These are phyloP conservation scores for Russula abietina DNA, from an alignment of 768 basidiomycete genomes.

Conservation along the genomic window DNA sequence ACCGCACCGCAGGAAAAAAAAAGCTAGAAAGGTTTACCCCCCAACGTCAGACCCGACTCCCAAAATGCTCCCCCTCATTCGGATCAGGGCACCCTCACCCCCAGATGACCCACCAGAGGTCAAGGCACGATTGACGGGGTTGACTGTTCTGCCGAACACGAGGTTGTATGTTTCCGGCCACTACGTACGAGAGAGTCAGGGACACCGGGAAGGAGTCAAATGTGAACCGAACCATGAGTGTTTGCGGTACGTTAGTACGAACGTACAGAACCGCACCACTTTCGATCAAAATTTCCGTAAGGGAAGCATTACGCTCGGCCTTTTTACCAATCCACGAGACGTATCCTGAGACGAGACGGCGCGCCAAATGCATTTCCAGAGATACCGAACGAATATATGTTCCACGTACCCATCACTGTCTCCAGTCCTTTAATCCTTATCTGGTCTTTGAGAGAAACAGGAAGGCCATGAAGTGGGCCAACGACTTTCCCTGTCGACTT, in stretches of 20 bases:
- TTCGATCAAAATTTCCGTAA: conserved; percentile 48
- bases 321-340: conserved; percentile 47
- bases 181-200: conserved; percentile 33
- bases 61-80: conserved; percentile 42
- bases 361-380: conserved; percentile 7
- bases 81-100: conserved; percentile 77
- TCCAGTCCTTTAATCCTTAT: conserved; percentile 57
- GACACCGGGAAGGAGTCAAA: not conserved
- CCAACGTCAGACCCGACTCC: conserved; percentile 81
- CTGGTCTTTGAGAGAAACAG: conserved; percentile 43
- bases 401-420: conserved; percentile 45
- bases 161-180: conserved; percentile 75
- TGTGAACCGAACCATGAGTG: conserved; percentile 39
- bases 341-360: conserved; percentile 37
- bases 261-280: conserved; percentile 56
- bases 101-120: conserved; percentile 80
- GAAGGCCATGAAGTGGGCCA: conserved; percentile 44
- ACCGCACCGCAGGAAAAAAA: no score
- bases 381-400: conserved; percentile 18
- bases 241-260: conserved; percentile 52
- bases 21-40: conserved; percentile 41
- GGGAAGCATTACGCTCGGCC: conserved; percentile 43
- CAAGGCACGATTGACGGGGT: conserved; percentile 66
- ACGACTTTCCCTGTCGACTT: conserved; percentile 36
- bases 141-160: conserved; percentile 71